Percentiles rank a stretch among this genome's conserved stretches.
These are phyloP conservation scores for Oenanthe javanica DNA, from an alignment of 140 eudicot genomes.

Conservation along the genomic window DNA sequence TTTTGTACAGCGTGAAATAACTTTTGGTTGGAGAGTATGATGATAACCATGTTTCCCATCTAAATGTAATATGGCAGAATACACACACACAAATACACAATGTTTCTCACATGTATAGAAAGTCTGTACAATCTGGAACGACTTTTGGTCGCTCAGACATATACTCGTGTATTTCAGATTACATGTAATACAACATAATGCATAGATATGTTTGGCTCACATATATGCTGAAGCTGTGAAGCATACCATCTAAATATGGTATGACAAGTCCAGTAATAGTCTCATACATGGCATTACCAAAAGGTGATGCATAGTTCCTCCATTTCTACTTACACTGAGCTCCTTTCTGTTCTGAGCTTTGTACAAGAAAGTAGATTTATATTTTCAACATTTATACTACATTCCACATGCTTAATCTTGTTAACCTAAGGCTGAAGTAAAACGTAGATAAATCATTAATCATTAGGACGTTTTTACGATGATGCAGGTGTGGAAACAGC, in stretches of 20 bases:
- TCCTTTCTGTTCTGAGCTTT: background rate
- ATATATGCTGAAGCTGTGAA: background rate
- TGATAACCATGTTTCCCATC: background rate
- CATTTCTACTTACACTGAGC: background rate
- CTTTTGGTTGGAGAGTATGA: background rate
- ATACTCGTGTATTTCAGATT: background rate
- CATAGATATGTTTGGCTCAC: background rate
- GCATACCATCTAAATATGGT: background rate
- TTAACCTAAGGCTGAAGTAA: background rate
- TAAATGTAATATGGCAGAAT: background rate
- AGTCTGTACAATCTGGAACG: background rate
- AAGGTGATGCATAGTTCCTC: background rate
- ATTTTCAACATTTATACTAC: background rate
- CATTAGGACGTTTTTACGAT: background rate
- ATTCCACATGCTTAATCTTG: background rate
- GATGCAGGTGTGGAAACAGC: background rate
- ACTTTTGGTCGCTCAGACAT: background rate
- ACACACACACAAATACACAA: background rate
- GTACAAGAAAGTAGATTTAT: background rate
- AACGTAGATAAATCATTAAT: background rate
- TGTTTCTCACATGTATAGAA: background rate
- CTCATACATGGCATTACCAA: background rate
- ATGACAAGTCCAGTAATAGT: constrained; percentile 2
- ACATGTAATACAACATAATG: background rate
- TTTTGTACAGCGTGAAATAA: background rate